Percentiles rank a stretch among this genome's conserved stretches.
Conservation (phyloP, 345 rosid genomes). For the Populus tremula region DNA sequence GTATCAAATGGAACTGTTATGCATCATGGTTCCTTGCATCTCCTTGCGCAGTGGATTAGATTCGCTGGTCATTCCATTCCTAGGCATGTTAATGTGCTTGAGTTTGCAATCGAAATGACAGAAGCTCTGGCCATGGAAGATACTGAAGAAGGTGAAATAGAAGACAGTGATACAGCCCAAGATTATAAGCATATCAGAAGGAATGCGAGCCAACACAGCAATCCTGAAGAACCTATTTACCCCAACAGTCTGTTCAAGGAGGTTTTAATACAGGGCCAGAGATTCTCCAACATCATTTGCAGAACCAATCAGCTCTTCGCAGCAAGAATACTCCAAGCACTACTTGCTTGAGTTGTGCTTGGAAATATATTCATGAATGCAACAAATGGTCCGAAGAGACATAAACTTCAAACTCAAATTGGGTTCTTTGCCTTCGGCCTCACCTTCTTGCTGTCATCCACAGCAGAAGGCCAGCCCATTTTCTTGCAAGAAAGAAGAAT, state of each 20-base stretch:
- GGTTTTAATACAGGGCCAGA: constrained; percentile 18
- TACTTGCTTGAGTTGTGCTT: constrained; percentile 24
- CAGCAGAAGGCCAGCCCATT: constrained; percentile 39
- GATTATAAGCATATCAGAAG: constrained; percentile 11
- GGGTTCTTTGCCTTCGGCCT: constrained; percentile 38
- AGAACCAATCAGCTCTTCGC: constrained; percentile 36
- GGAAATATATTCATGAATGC: constrained; percentile 33
- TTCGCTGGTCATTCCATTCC: constrained; percentile 28
- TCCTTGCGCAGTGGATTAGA: constrained; percentile 21
- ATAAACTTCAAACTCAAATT: constrained; percentile 27
- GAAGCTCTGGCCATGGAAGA: constrained; percentile 15
- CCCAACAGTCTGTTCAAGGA: constrained; percentile 22
- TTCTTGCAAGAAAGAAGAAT: constrained; percentile 34
- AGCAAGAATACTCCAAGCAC: constrained; percentile 29
- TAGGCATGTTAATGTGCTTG: constrained; percentile 31
- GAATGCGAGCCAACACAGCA: background rate
- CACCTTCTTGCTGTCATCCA: constrained; percentile 31
- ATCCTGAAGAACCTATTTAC: constrained; percentile 12
- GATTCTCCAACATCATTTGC: constrained; percentile 28
- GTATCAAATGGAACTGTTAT: constrained; percentile 27
- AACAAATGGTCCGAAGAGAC: constrained; percentile 6
- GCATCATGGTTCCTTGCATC: constrained; percentile 28
- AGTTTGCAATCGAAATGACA: constrained; percentile 30
- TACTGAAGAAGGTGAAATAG: constrained; percentile 19
- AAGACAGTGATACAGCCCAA: constrained; percentile 1